phyloP scores from a whole-genome alignment of 352 stramenopile species.

The Pythium folliculosum region DNA sequence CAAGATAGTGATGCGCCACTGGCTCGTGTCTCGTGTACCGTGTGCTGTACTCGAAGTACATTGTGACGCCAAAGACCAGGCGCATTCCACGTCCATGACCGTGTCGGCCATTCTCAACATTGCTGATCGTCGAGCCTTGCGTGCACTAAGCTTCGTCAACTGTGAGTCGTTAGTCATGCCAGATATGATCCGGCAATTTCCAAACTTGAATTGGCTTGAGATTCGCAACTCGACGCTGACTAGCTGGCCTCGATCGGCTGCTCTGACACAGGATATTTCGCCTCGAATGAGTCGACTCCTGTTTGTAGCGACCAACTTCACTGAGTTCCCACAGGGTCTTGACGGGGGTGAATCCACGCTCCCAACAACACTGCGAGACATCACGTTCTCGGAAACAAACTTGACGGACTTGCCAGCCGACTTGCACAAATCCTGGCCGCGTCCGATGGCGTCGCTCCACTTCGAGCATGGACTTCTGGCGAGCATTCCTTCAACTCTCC shows the following conservation, averaged over 20 bases:
- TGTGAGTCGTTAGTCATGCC: slow-evolving; percentile 14
- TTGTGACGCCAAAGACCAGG: background rate
- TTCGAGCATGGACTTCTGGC: background rate
- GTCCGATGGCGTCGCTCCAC: background rate
- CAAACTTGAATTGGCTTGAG: slow-evolving; percentile 14
- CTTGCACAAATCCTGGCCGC: background rate
- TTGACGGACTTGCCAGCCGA: background rate
- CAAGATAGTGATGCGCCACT: background rate
- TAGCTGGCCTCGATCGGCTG: background rate
- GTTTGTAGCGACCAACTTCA: background rate
- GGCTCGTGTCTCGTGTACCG: background rate
- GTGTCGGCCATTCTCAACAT: background rate
- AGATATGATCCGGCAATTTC: slow-evolving; percentile 12
- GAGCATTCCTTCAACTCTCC: background rate
- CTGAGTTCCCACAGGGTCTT: background rate
- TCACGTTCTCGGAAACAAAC: background rate
- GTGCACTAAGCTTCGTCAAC: slow-evolving; percentile 10
- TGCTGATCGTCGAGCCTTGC: background rate
- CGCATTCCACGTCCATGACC: too few relatives aligned
- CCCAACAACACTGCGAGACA: background rate
- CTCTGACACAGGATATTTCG: background rate
- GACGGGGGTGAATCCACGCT: background rate
- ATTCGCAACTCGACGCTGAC: slow-evolving; percentile 8
- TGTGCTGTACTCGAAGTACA: slow-evolving; percentile 9
- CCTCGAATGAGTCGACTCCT: background rate